phyloP scores from a whole-genome alignment of 148 eudicot genomes.

The Rhododendron williamsianum region DNA sequence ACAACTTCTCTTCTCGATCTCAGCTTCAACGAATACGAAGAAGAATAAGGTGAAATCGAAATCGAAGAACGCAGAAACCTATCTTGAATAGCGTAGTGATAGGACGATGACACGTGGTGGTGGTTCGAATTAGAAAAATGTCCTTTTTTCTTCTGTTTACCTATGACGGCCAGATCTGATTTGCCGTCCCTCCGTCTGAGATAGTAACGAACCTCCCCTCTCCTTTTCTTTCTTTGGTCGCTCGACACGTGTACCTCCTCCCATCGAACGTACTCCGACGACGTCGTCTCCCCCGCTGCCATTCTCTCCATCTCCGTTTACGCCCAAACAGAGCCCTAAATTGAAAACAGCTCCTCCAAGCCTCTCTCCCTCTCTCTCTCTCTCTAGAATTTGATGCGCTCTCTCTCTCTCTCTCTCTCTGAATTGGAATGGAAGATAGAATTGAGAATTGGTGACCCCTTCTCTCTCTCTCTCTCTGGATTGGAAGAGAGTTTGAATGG shows the following conservation, averaged over 20 bases:
- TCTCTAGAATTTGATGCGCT: no score
- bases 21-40: slow-evolving; percentile 31
- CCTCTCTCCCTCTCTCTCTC: neutral
- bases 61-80: slow-evolving; percentile 16
- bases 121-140: slow-evolving; percentile 20
- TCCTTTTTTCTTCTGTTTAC: slow-evolving; percentile 17
- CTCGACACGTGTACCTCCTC: slow-evolving; percentile 53
- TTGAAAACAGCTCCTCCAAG: neutral
- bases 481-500: slow-evolving; percentile 1
- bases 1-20: slow-evolving; percentile 66
- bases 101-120: slow-evolving; percentile 43
- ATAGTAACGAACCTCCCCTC: slow-evolving; percentile 46
- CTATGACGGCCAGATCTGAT: slow-evolving; percentile 65
- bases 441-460: neutral
- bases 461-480: neutral
- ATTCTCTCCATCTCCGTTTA: slow-evolving; percentile 13
- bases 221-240: slow-evolving; percentile 37
- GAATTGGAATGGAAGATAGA: neutral
- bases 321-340: neutral
- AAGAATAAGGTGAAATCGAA: neutral
- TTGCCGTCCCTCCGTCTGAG: slow-evolving; percentile 52
- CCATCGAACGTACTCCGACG: slow-evolving; percentile 50
- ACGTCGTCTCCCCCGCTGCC: slow-evolving; percentile 9
- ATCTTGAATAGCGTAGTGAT: slow-evolving; percentile 20
- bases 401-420: no score